phyloP scores from a whole-genome alignment of 1,284 basidiomycete species.

The Boletus subluridellus region DNA sequence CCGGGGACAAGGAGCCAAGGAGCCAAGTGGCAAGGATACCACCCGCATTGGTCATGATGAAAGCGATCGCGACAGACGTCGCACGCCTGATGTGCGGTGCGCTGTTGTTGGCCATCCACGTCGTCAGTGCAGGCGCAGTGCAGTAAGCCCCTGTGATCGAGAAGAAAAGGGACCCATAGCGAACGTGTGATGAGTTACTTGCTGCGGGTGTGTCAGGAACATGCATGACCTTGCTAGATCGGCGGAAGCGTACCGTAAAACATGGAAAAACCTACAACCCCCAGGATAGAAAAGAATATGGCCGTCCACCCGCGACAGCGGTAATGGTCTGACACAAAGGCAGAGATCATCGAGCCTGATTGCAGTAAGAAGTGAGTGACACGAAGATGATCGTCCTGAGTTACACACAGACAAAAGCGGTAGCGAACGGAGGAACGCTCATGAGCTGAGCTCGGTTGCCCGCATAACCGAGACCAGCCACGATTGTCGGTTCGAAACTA shows the following conservation, averaged over 20 bases:
- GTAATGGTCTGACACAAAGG: constrained; percentile 45
- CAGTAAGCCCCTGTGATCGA: constrained; percentile 47
- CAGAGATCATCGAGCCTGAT: constrained; percentile 39
- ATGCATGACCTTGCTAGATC: background rate
- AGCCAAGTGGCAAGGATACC: constrained; percentile 60
- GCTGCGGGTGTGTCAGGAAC: constrained; percentile 9
- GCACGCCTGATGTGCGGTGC: constrained; percentile 53
- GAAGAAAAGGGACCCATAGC: constrained; percentile 52
- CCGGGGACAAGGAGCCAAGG: constrained; percentile 42
- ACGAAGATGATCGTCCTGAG: background rate
- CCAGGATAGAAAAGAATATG: constrained; percentile 31
- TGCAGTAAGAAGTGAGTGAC: background rate
- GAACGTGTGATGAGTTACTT: constrained; percentile 33
- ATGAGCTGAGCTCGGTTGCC: constrained; percentile 45
- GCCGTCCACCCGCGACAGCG: constrained; percentile 40
- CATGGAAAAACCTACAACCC: constrained; percentile 45
- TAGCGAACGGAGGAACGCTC: constrained; percentile 48
- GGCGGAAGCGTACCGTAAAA: constrained; percentile 40
- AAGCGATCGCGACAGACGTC: constrained; percentile 52
- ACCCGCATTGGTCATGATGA: constrained; percentile 53
- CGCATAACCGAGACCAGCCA: constrained; percentile 44
- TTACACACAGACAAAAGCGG: constrained; percentile 43
- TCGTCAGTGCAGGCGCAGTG: constrained; percentile 42
- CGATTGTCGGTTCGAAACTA: constrained; percentile 54
- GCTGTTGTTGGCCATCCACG: constrained; percentile 59